Evolutionary conservation across 257 asterid species (phyloP).

Genomic region (Marsdenia floribunda): DNA sequence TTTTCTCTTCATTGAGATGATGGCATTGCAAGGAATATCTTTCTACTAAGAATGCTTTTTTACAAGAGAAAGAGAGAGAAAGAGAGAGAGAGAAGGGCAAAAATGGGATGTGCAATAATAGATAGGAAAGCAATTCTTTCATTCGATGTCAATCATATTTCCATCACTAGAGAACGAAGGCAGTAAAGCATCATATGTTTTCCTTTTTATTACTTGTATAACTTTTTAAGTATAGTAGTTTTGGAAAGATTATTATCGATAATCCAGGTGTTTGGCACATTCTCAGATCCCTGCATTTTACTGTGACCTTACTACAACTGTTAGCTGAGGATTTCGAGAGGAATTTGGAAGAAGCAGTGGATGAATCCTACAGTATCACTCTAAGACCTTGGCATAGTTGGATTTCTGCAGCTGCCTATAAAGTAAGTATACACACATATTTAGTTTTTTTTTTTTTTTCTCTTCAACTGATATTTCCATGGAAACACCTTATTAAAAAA

Average conservation of each 20-base stretch:
- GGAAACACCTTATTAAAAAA: too few species aligned
- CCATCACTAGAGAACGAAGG: background rate
- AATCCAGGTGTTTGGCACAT: too few species aligned
- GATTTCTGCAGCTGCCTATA: constrained; percentile 82
- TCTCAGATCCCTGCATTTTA: constrained; percentile 71
- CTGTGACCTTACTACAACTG: constrained; percentile 45
- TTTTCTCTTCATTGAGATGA: too few species aligned
- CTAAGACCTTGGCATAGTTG: constrained; percentile 97
- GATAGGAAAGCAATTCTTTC: background rate
- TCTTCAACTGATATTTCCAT: too few species aligned
- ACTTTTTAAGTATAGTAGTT: too few species aligned
- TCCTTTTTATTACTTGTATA: too few species aligned
- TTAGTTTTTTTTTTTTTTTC: too few species aligned
- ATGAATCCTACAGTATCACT: constrained; percentile 56
- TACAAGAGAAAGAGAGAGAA: too few species aligned
- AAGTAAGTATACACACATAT: constrained; percentile 24
- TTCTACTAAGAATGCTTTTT: too few species aligned
- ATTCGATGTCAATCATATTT: background rate
- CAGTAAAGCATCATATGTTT: background rate
- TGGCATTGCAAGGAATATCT: too few species aligned
- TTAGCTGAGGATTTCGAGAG: constrained; percentile 56
- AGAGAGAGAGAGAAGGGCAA: too few species aligned
- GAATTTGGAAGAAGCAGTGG: constrained; percentile 69
- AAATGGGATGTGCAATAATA: background rate
- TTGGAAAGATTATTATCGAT: too few species aligned